phyloP scores from a whole-genome alignment of 2,329 filamentous ascomycete genomes.

The Aspergillus fumigatiaffinis region DNA sequence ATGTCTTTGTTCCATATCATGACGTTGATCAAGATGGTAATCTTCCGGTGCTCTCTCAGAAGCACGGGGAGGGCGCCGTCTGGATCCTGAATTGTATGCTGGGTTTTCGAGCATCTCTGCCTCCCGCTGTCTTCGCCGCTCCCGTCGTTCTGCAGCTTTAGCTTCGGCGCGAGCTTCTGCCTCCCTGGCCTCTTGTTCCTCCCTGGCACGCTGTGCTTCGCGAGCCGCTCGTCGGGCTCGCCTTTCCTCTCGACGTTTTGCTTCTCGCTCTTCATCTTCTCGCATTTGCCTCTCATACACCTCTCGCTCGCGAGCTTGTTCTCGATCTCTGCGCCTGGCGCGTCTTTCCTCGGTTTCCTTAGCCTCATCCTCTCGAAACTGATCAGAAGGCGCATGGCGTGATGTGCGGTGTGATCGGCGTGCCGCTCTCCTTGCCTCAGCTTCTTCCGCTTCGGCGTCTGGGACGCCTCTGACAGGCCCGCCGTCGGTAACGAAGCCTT shows the following conservation, averaged over 20 bases:
- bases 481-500: conserved; percentile 45
- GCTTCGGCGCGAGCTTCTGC: conserved; percentile 50
- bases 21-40: conserved; percentile 24
- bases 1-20: conserved; percentile 17
- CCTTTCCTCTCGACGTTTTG: conserved; percentile 30
- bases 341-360: conserved; percentile 36
- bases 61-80: conserved; percentile 30
- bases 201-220: conserved; percentile 29
- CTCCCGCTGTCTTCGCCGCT: conserved; percentile 36
- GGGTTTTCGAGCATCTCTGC: conserved; percentile 25
- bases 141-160: conserved; percentile 38
- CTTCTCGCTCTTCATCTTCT: conserved; percentile 38
- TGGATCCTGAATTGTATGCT: conserved; percentile 25
- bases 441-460: conserved; percentile 45
- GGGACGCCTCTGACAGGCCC: conserved; percentile 28
- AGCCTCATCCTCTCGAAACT: conserved; percentile 28
- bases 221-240: conserved; percentile 31
- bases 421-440: conserved; percentile 61
- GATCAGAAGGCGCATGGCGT: conserved; percentile 33
- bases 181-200: conserved; percentile 53
- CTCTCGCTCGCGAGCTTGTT: conserved; percentile 43
- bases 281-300: conserved; percentile 33
- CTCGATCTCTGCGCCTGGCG: conserved; percentile 50
- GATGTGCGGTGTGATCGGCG: conserved; percentile 53
- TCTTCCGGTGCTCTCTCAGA: conserved; percentile 26